Base-by-base conservation (phyloP, 441 rosid species). In the Populus hybrid region DNA sequence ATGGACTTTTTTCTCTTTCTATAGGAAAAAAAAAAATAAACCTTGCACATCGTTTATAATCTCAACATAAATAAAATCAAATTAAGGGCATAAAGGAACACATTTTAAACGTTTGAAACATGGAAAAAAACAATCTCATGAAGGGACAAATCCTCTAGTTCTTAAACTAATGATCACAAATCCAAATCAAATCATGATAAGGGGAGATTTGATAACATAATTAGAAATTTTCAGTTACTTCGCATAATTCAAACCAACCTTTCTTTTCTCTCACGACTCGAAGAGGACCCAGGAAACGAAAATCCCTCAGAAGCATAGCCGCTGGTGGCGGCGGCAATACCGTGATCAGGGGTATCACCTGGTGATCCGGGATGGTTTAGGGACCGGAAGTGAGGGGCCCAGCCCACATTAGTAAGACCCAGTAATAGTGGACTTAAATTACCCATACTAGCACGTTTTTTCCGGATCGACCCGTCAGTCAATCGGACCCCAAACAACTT, bases 361-460 rank as follows among this genome's bases (percentile, higher is more conserved):
- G 96, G 96, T 3, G 98, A 94, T 79, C 84, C 91, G 7, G 91
- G 88, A 73, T 77, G 83, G 67, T 82, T 87, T n/a, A n/a, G 35
- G 84, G 80, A 72, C 86, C 89, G 77, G 79, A 78, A 5, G 76
- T 84, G 65, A 78, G 74, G 14, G 86, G 80, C 8, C 91, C 86
- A n/a, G 7, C 90, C 91, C 0, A 87, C 79, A 30, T 88, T 83
- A 32, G 91, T n/a, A 81, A 9, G 94, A 91, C 34, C 91, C 89
- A 68, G 89, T 79, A n/a, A 50, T 89, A 90, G 83, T 90, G n/a
- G 87, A 19, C 88, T 87, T 32, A 95, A 85, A 76, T 89, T 93
- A 30, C 98, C 93, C 95, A 93, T 91, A 79, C 99, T 95, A 69
- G 98, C 97, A 80, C 99, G n/a, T n/a, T n/a, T 93, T 87, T 95